A percentile compares a stretch with the other conserved stretches of the same genome.
phyloP scores from a whole-genome alignment of 2,329 filamentous ascomycete species.

The Penicillium frequentans region DNA sequence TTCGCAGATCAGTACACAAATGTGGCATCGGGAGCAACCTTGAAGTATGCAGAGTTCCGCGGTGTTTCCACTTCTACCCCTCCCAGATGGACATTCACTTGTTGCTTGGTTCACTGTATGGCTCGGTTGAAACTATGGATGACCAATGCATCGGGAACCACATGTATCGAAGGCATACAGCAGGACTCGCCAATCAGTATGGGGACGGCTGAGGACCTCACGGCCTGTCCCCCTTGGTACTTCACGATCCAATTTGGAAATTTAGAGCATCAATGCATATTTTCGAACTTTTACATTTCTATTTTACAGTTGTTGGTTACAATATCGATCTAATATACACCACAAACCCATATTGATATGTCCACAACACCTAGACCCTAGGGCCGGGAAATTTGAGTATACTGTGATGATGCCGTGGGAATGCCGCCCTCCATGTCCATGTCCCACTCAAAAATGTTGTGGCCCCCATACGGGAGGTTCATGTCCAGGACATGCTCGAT shows the following conservation, averaged over 20 bases:
- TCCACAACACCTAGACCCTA: background rate
- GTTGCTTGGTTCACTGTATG: background rate
- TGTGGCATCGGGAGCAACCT: background rate
- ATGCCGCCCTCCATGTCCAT: constrained; percentile 33
- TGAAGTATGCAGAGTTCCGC: background rate
- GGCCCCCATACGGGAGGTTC: constrained; percentile 5
- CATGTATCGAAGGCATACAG: background rate
- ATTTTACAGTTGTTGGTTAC: background rate
- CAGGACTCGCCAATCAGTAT: background rate
- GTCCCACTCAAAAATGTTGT: constrained; percentile 24
- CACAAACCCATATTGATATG: background rate
- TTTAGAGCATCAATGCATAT: background rate
- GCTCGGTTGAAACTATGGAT: background rate
- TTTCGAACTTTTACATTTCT: background rate
- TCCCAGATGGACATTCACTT: background rate
- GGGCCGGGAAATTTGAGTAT: background rate
- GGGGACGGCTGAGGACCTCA: background rate
- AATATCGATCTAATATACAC: background rate
- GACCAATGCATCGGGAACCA: background rate
- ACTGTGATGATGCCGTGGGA: constrained; percentile 24
- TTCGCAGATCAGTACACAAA: background rate
- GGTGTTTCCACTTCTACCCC: background rate
- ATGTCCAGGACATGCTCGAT: constrained; percentile 11
- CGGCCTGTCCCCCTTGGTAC: background rate
- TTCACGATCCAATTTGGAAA: background rate